phyloP scores from a whole-genome alignment of 1,139 yeast genomes.

The Pichia terricola region DNA sequence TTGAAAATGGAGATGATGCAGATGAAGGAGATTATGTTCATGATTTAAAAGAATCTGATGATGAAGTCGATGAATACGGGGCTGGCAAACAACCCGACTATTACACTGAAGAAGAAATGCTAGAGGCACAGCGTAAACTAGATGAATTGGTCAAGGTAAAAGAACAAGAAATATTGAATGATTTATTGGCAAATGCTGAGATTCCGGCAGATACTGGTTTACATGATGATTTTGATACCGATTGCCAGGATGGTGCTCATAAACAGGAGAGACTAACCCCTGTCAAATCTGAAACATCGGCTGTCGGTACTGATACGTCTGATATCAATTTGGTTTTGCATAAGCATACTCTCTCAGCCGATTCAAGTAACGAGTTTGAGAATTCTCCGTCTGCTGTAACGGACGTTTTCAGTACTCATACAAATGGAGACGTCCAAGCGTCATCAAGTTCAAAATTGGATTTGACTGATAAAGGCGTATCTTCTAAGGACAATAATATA shows the following conservation, averaged over 20 bases:
- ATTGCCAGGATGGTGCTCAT: neutral
- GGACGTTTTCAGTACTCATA: too few relatives aligned
- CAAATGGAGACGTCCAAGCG: too few relatives aligned
- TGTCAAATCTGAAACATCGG: neutral
- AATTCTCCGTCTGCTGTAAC: too few relatives aligned
- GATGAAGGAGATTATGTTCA: constrained; percentile 7
- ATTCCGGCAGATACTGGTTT: constrained; percentile 1
- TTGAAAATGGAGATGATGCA: too few relatives aligned
- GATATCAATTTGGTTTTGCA: neutral
- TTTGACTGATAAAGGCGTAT: too few relatives aligned
- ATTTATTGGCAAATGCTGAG: constrained; percentile 10
- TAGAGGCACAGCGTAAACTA: constrained; percentile 19
- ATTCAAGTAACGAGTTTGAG: too few relatives aligned
- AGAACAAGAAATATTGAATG: constrained; percentile 20
- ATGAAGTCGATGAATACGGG: constrained; percentile 2
- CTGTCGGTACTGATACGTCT: neutral
- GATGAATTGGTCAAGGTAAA: constrained; percentile 19
- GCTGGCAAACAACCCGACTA: neutral
- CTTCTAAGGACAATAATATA: too few relatives aligned
- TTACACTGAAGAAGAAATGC: constrained; percentile 18
- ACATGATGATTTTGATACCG: neutral
- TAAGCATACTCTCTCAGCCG: too few relatives aligned
- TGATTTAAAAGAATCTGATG: constrained; percentile 6
- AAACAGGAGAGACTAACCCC: too few relatives aligned
- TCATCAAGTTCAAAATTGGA: too few relatives aligned